Conservation (phyloP, 2,329 filamentous ascomycete species). For the Cadophora malorum region DNA sequence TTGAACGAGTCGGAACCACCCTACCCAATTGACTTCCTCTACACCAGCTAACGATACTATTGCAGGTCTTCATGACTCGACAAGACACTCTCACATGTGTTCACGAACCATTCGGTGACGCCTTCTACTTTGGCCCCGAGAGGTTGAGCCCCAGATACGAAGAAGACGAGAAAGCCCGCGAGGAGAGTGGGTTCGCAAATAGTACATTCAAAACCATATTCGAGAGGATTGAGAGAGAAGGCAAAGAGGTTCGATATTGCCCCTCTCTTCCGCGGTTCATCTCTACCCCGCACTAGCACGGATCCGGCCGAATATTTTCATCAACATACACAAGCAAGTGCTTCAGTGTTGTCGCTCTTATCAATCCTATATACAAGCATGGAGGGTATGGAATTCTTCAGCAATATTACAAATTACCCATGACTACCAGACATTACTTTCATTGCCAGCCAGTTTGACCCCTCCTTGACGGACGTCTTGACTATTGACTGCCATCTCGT, state of each 20-base stretch:
- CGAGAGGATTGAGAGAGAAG: conserved; percentile 74
- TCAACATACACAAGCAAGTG: conserved; percentile 6
- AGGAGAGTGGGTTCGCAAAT: conserved; percentile 69
- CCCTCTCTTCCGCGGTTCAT: conserved; percentile 16
- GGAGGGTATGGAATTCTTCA: background rate
- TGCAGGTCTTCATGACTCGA: conserved; percentile 96
- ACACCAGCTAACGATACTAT: conserved; percentile 28
- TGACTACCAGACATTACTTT: background rate
- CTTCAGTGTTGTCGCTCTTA: background rate
- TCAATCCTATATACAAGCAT: background rate
- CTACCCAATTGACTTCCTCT: background rate
- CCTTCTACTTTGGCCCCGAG: conserved; percentile 95
- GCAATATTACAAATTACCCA: conserved; percentile 16
- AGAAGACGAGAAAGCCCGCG: conserved; percentile 62
- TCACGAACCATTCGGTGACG: conserved; percentile 96
- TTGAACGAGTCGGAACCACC: conserved; percentile 74
- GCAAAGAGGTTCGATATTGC: conserved; percentile 60
- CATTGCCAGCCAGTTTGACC: background rate
- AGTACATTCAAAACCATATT: conserved; percentile 81
- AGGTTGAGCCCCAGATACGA: conserved; percentile 81
- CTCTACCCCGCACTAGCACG: conserved; percentile 9
- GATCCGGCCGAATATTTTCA: background rate
- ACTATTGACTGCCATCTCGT: conserved; percentile 7
- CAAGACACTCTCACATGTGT: conserved; percentile 80
- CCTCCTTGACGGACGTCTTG: background rate